These are phyloP conservation scores for Colletotrichum endophyticum DNA, from an alignment of 2,329 filamentous ascomycete species.

Conservation along the genomic window DNA sequence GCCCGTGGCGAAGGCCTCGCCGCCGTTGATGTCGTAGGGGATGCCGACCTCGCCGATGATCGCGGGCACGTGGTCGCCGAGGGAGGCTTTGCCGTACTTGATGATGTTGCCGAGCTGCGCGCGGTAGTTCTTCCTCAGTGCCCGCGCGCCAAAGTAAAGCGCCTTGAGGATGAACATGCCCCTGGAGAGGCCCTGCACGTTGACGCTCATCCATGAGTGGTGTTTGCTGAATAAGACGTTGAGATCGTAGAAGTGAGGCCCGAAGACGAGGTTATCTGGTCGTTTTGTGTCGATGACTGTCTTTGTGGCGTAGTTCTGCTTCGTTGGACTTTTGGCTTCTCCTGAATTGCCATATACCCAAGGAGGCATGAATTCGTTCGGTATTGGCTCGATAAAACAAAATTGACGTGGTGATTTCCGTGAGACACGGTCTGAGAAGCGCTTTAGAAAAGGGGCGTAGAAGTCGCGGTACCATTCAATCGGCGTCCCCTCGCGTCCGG, in stretches of 20 bases:
- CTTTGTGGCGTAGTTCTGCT: constrained; percentile 30
- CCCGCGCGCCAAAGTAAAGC: constrained; percentile 42
- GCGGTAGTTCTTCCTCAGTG: constrained; percentile 42
- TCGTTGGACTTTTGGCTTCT: not conserved
- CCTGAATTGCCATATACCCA: constrained; percentile 29
- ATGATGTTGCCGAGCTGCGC: constrained; percentile 41
- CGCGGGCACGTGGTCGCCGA: constrained; percentile 35
- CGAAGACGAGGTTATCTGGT: constrained; percentile 41
- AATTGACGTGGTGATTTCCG: constrained; percentile 31
- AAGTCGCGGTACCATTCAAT: constrained; percentile 48
- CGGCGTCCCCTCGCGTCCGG: constrained; percentile 33
- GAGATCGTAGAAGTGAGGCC: constrained; percentile 48
- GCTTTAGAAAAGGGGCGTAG: constrained; percentile 43
- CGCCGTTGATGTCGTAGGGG: constrained; percentile 43
- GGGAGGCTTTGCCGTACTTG: constrained; percentile 33
- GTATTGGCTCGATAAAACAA: constrained; percentile 45
- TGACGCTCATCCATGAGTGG: constrained; percentile 40
- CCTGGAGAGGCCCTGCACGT: constrained; percentile 44
- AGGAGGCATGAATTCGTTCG: constrained; percentile 44
- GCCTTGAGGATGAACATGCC: constrained; percentile 44
- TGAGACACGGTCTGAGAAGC: constrained; percentile 37
- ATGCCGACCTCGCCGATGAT: constrained; percentile 46
- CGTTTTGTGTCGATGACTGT: constrained; percentile 30
- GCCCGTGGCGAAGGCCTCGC: constrained; percentile 39
- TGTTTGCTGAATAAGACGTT: constrained; percentile 43